Conservation (phyloP, 305 asterid species). For the Rubia occidens region DNA sequence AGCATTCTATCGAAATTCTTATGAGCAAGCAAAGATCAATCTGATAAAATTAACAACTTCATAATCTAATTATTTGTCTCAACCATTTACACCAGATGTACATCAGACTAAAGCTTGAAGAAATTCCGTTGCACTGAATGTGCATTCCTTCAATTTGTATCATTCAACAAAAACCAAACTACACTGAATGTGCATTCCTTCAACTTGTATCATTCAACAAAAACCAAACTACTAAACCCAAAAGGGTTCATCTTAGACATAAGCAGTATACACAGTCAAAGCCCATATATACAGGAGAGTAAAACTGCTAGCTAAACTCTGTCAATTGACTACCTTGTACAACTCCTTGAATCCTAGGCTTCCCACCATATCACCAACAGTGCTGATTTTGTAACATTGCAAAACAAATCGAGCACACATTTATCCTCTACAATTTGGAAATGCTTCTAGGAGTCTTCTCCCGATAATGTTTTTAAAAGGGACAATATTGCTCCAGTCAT, state of each 20-base stretch:
- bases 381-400: background rate
- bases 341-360: background rate
- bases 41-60: background rate
- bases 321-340: background rate
- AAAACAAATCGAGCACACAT: background rate
- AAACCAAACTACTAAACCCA: background rate
- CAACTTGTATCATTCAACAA: constrained; percentile 1
- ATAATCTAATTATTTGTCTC: background rate
- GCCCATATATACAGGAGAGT: constrained; percentile 9
- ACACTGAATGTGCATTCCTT: constrained; percentile 1
- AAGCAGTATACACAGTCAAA: background rate
- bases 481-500: background rate
- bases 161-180: background rate
- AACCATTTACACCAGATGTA: background rate
- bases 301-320: background rate
- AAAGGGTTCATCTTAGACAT: background rate
- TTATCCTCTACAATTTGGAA: background rate
- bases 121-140: background rate
- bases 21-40: background rate
- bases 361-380: background rate
- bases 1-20: background rate
- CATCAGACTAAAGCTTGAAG: background rate
- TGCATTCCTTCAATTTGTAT: background rate
- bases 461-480: background rate
- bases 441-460: background rate